Base-by-base conservation (phyloP, 75 land plant genomes). In the Adiantum capillusveneris region DNA sequence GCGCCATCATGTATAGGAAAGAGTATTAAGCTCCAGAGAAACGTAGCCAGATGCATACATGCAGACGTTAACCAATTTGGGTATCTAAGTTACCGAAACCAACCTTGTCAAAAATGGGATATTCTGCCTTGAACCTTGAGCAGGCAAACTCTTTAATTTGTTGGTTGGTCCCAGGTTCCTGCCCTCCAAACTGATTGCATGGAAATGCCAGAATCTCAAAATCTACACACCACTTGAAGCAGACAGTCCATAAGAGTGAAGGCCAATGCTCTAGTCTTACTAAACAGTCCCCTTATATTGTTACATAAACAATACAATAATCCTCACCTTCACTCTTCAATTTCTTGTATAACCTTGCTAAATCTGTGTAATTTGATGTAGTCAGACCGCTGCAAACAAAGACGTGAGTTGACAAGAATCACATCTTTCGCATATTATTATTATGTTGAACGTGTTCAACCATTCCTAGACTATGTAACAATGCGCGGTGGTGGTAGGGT, bases 91-190 rank as follows among this genome's bases (percentile, higher is more conserved):
- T 34, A 9, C 7, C 37, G 9, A 9, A 46, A 46, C 22, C 22
- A 18, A 87, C 93, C 89, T 90, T 90, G 60, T 78, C 82, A 62
- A 90, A 90, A 14, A 90, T 75, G 27, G 96, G 96, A 49, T 56
- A 90, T 53, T 90, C 93, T 25, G 88, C 93, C 62, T 87, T 84
- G 62, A 87, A 90, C 17, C 85, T 74, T 50, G 93, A 84, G 79
- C 96, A 90, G 17, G 79, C 93, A 59, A 81, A 67, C 50, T 90
- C 66, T 34, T 70, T 48, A 25, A 90, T 90, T 69, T 90, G 56
- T 27, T 87, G 85, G 62, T 87, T 84, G 44, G 56, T 64, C 41
- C 96, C 96, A 18, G 96, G 96, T 64, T 90, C 96, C 68, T 90
- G 88, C 29, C 75, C 75, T 29, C 78, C 84, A 75, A 90, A 90